Evolutionary conservation across 257 asterid genomes (phyloP), one percentile per base, ranked within the genome.

Genomic region (Fraxinus excelsior): DNA sequence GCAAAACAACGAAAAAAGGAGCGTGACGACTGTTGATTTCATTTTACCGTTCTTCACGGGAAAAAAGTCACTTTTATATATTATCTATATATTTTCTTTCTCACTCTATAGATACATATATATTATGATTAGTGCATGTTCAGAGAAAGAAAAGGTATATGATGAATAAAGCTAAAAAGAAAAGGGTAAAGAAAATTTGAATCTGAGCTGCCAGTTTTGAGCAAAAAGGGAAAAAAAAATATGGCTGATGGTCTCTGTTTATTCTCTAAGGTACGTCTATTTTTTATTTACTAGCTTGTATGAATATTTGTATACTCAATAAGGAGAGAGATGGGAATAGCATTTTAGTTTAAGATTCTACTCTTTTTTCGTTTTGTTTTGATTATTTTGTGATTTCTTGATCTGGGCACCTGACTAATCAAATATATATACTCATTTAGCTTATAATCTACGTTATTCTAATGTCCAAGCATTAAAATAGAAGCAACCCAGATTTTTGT

Each of bases 161-260:
- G 75, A 89, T 82, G 93, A 79, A 66, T 70, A 83, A 70, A 86
- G 83, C 85, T 56, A 75, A 77, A 83, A 84, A 29, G 90, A 82
- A 79, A 87, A 87, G 90, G 83, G 85, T 76, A 53, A 76, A 81
- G 70, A 76, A 73, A 70, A 58, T 81, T 82, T 85, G 84, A 86
- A 91, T 85, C 86, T 42, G 4, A 42, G 49, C 49, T 42, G 16
- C 49, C 49, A 11, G 13, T 42, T 84, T 87, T 69, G 82, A 74
- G 79, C 75, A n/a, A 23, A 67, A 77, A 46, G 35, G 35, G 29
- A 14, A 68, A 29, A 68, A 29, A 74, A 78, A 26, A 46, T 74
- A 94, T 94, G 98, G 92, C 93, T 56, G 97, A 88, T 76, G 84
- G 88, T 86, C 85, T 84, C 85, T 88, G 88, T 80, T 80, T 83